Percentiles rank a stretch among this genome's conserved stretches.
These are phyloP conservation scores for Xylaria sp. DNA, from an alignment of 2,329 filamentous ascomycete genomes.

Conservation along the genomic window DNA sequence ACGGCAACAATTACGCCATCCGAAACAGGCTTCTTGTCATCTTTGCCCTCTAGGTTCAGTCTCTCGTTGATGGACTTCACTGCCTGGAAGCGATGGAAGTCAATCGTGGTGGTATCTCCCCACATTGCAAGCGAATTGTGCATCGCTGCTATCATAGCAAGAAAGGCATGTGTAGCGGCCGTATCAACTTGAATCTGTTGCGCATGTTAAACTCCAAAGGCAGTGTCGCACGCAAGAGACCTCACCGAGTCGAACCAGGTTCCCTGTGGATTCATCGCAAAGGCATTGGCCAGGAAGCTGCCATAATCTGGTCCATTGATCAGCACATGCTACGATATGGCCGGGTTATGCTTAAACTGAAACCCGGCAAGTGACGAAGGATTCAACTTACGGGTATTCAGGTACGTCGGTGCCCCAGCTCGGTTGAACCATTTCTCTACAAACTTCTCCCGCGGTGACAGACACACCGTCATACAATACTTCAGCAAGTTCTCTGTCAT, in stretches of 20 bases:
- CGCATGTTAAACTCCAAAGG: slow-evolving; percentile 7
- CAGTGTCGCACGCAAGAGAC: not conserved
- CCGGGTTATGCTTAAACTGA: not conserved
- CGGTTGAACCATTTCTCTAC: slow-evolving; percentile 39
- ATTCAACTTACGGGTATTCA: slow-evolving; percentile 35
- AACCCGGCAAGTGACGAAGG: not conserved
- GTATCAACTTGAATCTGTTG: slow-evolving; percentile 37
- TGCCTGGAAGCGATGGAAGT: slow-evolving; percentile 39
- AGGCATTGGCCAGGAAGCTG: slow-evolving; percentile 37
- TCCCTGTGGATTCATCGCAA: slow-evolving; percentile 39
- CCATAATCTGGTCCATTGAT: slow-evolving; percentile 34
- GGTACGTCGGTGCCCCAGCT: slow-evolving; percentile 37
- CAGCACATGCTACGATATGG: slow-evolving; percentile 2
- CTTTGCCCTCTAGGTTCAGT: slow-evolving; percentile 37
- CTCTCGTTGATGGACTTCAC: slow-evolving; percentile 39
- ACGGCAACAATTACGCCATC: slow-evolving; percentile 39
- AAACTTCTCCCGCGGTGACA: slow-evolving; percentile 36
- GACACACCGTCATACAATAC: slow-evolving; percentile 39
- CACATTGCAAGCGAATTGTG: slow-evolving; percentile 39
- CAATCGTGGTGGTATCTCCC: slow-evolving; percentile 38
- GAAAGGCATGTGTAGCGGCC: slow-evolving; percentile 39
- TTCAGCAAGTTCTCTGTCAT: slow-evolving; percentile 38
- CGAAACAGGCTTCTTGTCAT: slow-evolving; percentile 34
- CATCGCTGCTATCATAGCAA: slow-evolving; percentile 40
- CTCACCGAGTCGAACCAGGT: slow-evolving; percentile 37